A percentile compares a stretch with the other conserved stretches of the same genome.
Evolutionary conservation across 2,329 filamentous ascomycete genomes (phyloP).

Genomic region (Aspergillus sp.): DNA sequence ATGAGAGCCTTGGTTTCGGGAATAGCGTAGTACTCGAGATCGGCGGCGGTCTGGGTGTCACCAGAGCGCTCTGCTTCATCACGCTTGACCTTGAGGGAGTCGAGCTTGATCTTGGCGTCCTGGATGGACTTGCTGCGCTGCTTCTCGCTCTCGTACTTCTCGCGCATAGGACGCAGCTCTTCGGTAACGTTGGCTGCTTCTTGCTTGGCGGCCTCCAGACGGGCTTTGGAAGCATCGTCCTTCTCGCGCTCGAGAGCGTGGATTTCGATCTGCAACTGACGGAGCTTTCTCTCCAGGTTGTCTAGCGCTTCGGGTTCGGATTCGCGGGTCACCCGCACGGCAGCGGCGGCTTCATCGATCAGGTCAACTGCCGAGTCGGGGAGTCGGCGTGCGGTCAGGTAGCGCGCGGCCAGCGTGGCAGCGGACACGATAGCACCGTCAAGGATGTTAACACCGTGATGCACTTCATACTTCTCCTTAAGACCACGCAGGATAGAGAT

Average conservation of each 20-base stretch:
- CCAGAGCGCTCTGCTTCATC: slow-evolving; percentile 89
- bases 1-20: slow-evolving; percentile 85
- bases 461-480: slow-evolving; percentile 97
- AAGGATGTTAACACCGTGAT: slow-evolving; percentile 95
- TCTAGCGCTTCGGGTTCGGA: slow-evolving; percentile 96
- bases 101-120: slow-evolving; percentile 91
- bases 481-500: slow-evolving; percentile 97
- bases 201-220: slow-evolving; percentile 78
- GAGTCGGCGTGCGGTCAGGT: slow-evolving; percentile 85
- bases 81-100: slow-evolving; percentile 84
- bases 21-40: slow-evolving; percentile 96
- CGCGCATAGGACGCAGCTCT: slow-evolving; percentile 84
- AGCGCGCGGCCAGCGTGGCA: slow-evolving; percentile 88
- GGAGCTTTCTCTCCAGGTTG: slow-evolving; percentile 83
- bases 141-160: slow-evolving; percentile 95
- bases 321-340: slow-evolving; percentile 92
- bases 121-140: slow-evolving; percentile 88
- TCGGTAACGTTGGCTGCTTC: slow-evolving; percentile 94
- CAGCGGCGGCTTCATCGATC: slow-evolving; percentile 93
- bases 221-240: slow-evolving; percentile 84
- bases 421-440: slow-evolving; percentile 90
- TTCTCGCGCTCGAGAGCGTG: slow-evolving; percentile 92
- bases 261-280: slow-evolving; percentile 95
- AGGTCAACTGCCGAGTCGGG: slow-evolving; percentile 97
- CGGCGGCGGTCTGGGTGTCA: slow-evolving; percentile 83